A percentile compares a stretch with the other conserved stretches of the same genome.
phyloP scores from a whole-genome alignment of 2,329 filamentous ascomycete species.

The Beauveria sp. region DNA sequence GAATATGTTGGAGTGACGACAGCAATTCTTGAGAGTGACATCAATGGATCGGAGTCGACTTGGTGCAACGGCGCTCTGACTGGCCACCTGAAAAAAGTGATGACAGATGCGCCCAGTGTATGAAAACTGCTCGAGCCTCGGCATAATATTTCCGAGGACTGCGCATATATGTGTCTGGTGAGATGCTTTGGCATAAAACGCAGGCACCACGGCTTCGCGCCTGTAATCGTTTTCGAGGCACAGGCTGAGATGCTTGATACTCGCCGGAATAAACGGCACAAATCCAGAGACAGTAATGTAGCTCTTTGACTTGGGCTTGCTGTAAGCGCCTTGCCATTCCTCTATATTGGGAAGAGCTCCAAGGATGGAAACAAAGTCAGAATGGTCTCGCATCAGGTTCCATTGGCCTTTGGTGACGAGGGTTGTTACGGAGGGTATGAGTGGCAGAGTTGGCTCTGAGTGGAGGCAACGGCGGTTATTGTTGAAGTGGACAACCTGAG shows the following conservation, averaged over 20 bases:
- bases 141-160: conserved; percentile 52
- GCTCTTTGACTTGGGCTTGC: conserved; percentile 66
- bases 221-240: conserved; percentile 66
- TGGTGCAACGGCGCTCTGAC: conserved; percentile 40
- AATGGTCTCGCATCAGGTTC: conserved; percentile 60
- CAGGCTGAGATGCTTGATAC: conserved; percentile 56
- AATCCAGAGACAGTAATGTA: conserved; percentile 63
- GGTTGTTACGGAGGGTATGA: conserved; percentile 51
- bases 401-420: conserved; percentile 69
- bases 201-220: conserved; percentile 52
- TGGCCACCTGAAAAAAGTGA: conserved; percentile 55
- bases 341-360: conserved; percentile 57
- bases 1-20: conserved; percentile 46
- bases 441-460: conserved; percentile 28
- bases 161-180: conserved; percentile 58
- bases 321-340: conserved; percentile 57
- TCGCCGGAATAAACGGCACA: conserved; percentile 47
- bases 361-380: conserved; percentile 56
- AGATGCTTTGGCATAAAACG: conserved; percentile 53
- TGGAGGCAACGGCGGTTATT: conserved; percentile 10
- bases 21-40: conserved; percentile 68
- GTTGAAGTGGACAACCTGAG: conserved; percentile 45
- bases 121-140: conserved; percentile 57
- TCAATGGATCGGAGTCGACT: conserved; percentile 58
- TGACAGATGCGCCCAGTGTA: conserved; percentile 68